Base-by-base conservation (phyloP, 306 rosid species). In the Rubus idaeus region DNA sequence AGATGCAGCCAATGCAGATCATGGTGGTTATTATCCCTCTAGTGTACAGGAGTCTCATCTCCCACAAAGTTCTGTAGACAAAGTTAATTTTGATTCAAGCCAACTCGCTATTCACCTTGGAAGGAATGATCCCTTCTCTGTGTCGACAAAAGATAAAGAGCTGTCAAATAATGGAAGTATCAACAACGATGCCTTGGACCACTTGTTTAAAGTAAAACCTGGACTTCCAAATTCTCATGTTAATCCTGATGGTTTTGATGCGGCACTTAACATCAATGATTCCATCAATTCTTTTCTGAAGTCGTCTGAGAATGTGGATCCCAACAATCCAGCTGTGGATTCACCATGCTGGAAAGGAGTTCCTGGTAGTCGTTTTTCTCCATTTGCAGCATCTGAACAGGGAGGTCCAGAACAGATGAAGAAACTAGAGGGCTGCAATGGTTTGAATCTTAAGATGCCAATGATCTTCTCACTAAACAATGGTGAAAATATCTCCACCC, bases 271-370 rank as follows among this genome's bases (percentile, higher is more conserved):
- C 75, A 70, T 74, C 57, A 70, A 72, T 78, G 85, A 83, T 76
- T 84, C 62, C 78, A 21, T 83, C 81, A 82, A 60, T 84, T 71
- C 86, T 72, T 68, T 63, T 75, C 90, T 79, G 82, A 89, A 84
- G 63, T 78, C 93, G 40, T 75, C 91, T 75, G 90, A 84, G 50
- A 79, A 68, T 78, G 87, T 88, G 10, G 96, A 92, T 87, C 86
- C 75, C 61, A 83, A 80, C 83, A 90, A 88, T 81, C 87, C 88
- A 72, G 86, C 89, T 78, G 97, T 89, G 62, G 99, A 96, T 84
- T 92, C 99, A 18, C 99, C 99, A 17, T 96, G 99, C 85, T 96
- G 99, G 99, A 96, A 89, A 80, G 99, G 99, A 72, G 91, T 88
- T 71, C 86, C 88, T 41, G 77, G 75, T 53, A 41, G 77, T 73